Evolutionary conservation across 352 stramenopile genomes (phyloP), one percentile per base, ranked within the genome.

Genomic region (Phytophthora quininea): DNA sequence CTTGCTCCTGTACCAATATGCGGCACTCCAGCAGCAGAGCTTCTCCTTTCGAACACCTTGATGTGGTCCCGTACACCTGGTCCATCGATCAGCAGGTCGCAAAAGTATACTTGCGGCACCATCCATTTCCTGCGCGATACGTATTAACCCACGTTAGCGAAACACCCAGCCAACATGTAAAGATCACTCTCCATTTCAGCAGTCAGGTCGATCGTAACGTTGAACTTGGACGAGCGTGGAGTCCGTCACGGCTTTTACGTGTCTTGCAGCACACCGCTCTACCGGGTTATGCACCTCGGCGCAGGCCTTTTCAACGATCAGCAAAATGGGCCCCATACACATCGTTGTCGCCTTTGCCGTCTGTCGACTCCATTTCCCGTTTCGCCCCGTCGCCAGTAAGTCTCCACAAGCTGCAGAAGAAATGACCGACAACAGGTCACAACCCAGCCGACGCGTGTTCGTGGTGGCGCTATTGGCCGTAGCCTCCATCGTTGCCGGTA

Each of bases 241-340:
- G 19, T 24, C 19, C 19, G 19, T 24, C 19, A 24, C 19, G 19
- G 19, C 19, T 24, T 24, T 24, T 24, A 24, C 19, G 19, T 24
- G 19, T 24, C 19, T 24, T 24, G 19, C 19, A 24, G 19, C 19
- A 24, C 19, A 24, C 19, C 19, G 19, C 19, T 24, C 19, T 24
- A 24, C 19, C 0, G 19, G n/a, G 19, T 24, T 24, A 24, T 24
- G 19, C 19, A 24, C 19, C 19, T 24, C 19, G 19, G 19, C 19
- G 19, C 43, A 49, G 29, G 43, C 43, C 43, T 49, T 49, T 49
- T 12, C 43, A 29, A 27, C 43, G 43, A 49, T 27, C 43, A 49
- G 43, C 43, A 49, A 49, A 49, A 49, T 11, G 5, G 43, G 12
- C 19, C 19, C 19, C 19, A 24, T 24, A 24, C 19, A 24, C 19